Evolutionary conservation across 2,329 filamentous ascomycete genomes (phyloP).

Genomic region (Penicillium griseofulvum): DNA sequence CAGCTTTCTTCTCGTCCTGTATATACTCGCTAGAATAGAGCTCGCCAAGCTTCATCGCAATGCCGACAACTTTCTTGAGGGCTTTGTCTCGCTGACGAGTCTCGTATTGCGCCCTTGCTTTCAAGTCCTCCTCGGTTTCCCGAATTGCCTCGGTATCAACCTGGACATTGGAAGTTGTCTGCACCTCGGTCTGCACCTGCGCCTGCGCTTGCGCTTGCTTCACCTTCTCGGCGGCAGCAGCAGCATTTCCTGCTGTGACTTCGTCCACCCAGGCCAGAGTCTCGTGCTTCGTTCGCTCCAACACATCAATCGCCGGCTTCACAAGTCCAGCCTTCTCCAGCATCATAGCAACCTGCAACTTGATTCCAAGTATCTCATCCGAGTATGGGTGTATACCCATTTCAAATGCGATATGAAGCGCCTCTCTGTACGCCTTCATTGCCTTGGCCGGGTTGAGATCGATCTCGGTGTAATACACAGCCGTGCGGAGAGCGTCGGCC

Average conservation of each 20-base stretch:
- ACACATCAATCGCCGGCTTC: slow-evolving; percentile 68
- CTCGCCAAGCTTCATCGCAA: slow-evolving; percentile 80
- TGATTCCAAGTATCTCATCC: slow-evolving; percentile 85
- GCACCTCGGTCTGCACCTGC: background rate
- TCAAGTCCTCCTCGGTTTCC: slow-evolving; percentile 23
- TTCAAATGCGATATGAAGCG: slow-evolving; percentile 70
- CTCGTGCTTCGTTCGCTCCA: slow-evolving; percentile 73
- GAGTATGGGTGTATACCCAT: slow-evolving; percentile 81
- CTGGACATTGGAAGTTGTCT: slow-evolving; percentile 20
- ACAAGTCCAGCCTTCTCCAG: slow-evolving; percentile 74
- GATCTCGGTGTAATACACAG: slow-evolving; percentile 81
- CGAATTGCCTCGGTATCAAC: slow-evolving; percentile 21
- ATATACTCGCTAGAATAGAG: slow-evolving; percentile 77
- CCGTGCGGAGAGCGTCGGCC: slow-evolving; percentile 67
- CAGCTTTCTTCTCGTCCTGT: slow-evolving; percentile 68
- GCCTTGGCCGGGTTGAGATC: slow-evolving; percentile 72
- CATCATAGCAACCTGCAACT: slow-evolving; percentile 75
- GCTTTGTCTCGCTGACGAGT: slow-evolving; percentile 59
- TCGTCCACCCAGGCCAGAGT: slow-evolving; percentile 50
- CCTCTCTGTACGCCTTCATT: slow-evolving; percentile 77
- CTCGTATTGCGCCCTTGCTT: slow-evolving; percentile 29
- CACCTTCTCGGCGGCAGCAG: slow-evolving; percentile 4
- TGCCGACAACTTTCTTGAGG: slow-evolving; percentile 69
- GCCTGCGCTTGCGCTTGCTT: slow-evolving; percentile 21
- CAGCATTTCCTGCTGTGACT: slow-evolving; percentile 22